phyloP scores from a whole-genome alignment of 179 eudicot genomes.

The Actinidia chinensis region DNA sequence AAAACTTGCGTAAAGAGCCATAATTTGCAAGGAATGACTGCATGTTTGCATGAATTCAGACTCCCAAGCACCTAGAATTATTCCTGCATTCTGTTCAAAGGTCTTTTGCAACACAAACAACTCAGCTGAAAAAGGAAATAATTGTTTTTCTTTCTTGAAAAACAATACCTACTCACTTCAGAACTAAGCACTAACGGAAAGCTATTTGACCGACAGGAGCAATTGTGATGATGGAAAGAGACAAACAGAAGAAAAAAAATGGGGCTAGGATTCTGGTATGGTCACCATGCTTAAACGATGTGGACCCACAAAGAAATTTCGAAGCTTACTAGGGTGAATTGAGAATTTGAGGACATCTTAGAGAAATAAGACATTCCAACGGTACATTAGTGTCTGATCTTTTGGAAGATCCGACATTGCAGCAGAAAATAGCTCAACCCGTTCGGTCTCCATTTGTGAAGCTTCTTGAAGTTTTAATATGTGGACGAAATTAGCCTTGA shows the following conservation, averaged over 20 bases:
- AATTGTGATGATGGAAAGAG: not conserved
- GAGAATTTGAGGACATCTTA: not conserved
- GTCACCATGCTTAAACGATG: not conserved
- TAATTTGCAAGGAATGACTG: not conserved
- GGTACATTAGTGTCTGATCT: conserved; percentile 52
- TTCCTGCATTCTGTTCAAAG: not conserved
- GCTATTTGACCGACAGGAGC: conserved; percentile 1
- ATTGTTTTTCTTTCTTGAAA: not conserved
- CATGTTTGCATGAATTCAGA: not conserved
- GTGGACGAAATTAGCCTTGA: conserved; percentile 80
- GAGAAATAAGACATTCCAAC: not conserved
- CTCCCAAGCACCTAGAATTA: too few relatives aligned
- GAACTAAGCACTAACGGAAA: not conserved
- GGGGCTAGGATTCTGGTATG: not conserved
- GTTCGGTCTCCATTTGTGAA: conserved; percentile 40
- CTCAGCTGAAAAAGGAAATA: too few relatives aligned
- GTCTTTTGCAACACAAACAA: conserved; percentile 5
- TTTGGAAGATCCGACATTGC: conserved; percentile 75
- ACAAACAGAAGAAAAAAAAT: not conserved
- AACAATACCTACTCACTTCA: not conserved
- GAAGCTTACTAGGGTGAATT: not conserved
- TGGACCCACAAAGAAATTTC: not conserved
- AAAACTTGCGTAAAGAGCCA: not conserved
- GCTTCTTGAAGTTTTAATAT: conserved; percentile 58
- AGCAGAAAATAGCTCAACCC: conserved; percentile 75